Base-by-base conservation (phyloP, 345 rosid genomes). In the Linum usitatissimum region DNA sequence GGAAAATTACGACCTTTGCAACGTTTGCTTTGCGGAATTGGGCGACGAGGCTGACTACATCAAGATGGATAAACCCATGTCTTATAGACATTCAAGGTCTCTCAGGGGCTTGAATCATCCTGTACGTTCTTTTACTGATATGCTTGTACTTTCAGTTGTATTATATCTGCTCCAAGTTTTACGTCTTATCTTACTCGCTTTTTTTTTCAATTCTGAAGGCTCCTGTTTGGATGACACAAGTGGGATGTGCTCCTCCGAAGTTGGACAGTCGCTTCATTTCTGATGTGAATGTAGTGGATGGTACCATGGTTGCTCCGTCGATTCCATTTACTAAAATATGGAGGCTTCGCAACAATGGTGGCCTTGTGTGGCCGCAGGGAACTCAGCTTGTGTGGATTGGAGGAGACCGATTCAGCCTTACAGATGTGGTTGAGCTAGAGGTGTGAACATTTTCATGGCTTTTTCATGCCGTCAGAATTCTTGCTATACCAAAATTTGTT, bases 1-100 rank as follows among this genome's bases (percentile, higher is more conserved):
- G 72, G 82, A 77, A 15, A 76, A 94, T 76, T 94, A 78, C 74
- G 96, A 94, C 72, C 91, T 94, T n/a, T 94, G 99, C 83, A 77
- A 71, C 73, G 79, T 83, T 65, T 94, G 99, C 80, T 90, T 84
- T 61, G 63, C 81, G 2, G 80, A 77, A 65, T 81, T 83, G 79
- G 97, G 96, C 51, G 81, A 71, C 18, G 89, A 71, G 55, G 70
- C 70, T 62, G 96, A 90, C 51, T 94, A 87, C 71, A 68, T 70
- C 30, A 77, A 83, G 73, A 81, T 94, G 62, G 96, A 87, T 61
- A 78, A 76, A 76, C 97, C 97, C 1, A 48, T 73, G 58, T 56
- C 71, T 48, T 57, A 42, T 64, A 72, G 77, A 3, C 70, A 65
- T 59, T 62, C 68, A 3, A 64, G 74, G 62, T 61, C 70, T 49